Conservation (phyloP, 2,329 filamentous ascomycete genomes). For the Stromatinia cepivora region DNA sequence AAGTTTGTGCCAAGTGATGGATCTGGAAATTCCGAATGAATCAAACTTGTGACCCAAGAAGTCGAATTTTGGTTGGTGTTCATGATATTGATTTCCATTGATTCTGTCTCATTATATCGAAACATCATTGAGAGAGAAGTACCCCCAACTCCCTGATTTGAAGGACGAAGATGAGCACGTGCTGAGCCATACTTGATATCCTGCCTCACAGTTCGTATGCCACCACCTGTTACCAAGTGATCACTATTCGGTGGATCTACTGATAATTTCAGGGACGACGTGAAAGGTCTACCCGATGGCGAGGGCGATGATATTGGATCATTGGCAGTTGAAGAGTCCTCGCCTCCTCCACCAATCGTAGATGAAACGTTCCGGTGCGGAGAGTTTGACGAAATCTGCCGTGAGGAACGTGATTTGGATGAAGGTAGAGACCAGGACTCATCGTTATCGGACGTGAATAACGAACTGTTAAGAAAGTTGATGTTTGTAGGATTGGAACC, state of each 20-base stretch:
- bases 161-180: conserved; percentile 46
- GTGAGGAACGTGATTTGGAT: background rate
- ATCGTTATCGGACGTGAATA: background rate
- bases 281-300: background rate
- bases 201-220: conserved; percentile 46
- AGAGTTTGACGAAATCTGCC: background rate
- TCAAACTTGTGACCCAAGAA: conserved; percentile 45
- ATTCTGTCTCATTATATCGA: conserved; percentile 48
- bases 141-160: conserved; percentile 42
- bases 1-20: conserved; percentile 40
- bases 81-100: conserved; percentile 47
- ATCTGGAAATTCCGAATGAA: conserved; percentile 44
- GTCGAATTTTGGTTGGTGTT: conserved; percentile 45
- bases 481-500: conserved; percentile 46
- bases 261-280: conserved; percentile 21
- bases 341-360: no score
- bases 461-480: conserved; percentile 37
- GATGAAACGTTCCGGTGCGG: background rate
- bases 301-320: background rate
- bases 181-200: conserved; percentile 53
- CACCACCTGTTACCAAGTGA: conserved; percentile 45
- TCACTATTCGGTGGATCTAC: conserved; percentile 22
- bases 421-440: background rate
- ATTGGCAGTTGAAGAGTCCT: background rate
- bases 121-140: conserved; percentile 49